Percentiles rank a stretch among this genome's conserved stretches.
phyloP scores from a whole-genome alignment of 108 stramenopile genomes.

The Cyclostephanos tholiformis region DNA sequence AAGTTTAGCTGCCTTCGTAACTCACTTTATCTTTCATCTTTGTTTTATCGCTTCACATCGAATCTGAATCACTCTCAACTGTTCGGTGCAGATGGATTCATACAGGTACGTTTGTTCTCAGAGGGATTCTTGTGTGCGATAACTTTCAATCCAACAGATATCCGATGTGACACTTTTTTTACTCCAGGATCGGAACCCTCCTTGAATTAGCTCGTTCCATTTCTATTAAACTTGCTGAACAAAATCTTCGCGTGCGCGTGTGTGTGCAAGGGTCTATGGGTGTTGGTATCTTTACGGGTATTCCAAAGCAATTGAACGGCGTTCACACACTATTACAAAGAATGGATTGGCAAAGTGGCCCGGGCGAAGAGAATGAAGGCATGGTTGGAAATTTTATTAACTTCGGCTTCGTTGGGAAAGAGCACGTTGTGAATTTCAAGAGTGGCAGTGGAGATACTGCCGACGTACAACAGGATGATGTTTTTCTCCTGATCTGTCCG shows the following conservation, averaged over 20 bases:
- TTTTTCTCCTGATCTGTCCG: constrained; percentile 80
- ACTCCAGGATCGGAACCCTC: constrained; percentile 71
- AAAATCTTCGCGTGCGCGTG: constrained; percentile 82
- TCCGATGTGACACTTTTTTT: constrained; percentile 1
- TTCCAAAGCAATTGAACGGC: constrained; percentile 82
- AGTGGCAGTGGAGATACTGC: constrained; percentile 27
- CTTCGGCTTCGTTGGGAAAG: constrained; percentile 79
- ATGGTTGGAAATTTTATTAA: constrained; percentile 82
- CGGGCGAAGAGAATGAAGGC: constrained; percentile 85
- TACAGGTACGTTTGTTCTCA: constrained; percentile 56
- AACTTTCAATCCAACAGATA: background rate
- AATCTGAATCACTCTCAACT: background rate
- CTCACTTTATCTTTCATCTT: background rate
- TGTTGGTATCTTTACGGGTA: constrained; percentile 85
- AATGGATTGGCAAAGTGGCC: constrained; percentile 86
- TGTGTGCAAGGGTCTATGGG: constrained; percentile 88
- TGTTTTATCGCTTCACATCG: background rate
- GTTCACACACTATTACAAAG: constrained; percentile 73
- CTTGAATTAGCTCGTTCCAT: constrained; percentile 76
- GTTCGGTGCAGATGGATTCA: constrained; percentile 60
- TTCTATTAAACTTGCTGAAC: constrained; percentile 71
- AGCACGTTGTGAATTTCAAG: constrained; percentile 74
- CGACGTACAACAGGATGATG: constrained; percentile 72
- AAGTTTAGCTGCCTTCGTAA: background rate
- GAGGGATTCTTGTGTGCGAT: background rate